Conservation (phyloP, 2,329 filamentous ascomycete species). For the Bipolaris bicolor region DNA sequence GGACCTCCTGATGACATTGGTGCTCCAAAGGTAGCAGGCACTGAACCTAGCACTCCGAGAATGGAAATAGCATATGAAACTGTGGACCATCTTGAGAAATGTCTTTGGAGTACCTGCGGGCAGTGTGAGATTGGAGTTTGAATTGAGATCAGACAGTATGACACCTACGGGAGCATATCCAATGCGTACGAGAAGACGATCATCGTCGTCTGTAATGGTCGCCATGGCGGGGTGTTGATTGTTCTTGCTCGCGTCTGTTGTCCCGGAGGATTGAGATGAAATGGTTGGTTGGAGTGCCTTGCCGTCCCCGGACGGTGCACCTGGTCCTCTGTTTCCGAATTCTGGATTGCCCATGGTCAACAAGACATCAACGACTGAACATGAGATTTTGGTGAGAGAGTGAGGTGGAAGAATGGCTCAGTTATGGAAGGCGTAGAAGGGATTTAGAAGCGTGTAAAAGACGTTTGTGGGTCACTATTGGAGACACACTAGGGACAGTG, state of each 20-base stretch:
- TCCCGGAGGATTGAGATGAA: conserved; percentile 36
- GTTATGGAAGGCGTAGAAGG: conserved; percentile 22
- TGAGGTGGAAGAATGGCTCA: conserved; percentile 8
- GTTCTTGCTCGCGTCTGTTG: conserved; percentile 26
- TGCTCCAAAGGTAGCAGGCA: conserved; percentile 66
- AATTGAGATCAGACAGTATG: not conserved
- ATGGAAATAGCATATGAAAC: conserved; percentile 71
- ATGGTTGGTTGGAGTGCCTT: conserved; percentile 25
- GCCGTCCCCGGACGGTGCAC: conserved; percentile 13
- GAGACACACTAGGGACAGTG: conserved; percentile 36
- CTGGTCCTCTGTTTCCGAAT: conserved; percentile 23
- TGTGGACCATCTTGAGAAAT: conserved; percentile 71
- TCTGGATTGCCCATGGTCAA: conserved; percentile 41
- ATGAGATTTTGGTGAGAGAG: conserved; percentile 23
- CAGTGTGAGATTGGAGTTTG: conserved; percentile 23
- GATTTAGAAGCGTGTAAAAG: conserved; percentile 33
- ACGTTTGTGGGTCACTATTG: conserved; percentile 35
- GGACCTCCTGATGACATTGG: conserved; percentile 66
- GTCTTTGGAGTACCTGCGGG: conserved; percentile 63
- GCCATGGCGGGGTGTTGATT: conserved; percentile 48
- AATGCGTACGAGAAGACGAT: conserved; percentile 65
- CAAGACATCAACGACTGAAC: conserved; percentile 24
- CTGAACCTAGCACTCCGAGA: conserved; percentile 68
- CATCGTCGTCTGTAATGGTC: conserved; percentile 64
- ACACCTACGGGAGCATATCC: conserved; percentile 65